Base-by-base conservation (phyloP, 2,329 filamentous ascomycete species). In the Ceratocystis diversiconidia region DNA sequence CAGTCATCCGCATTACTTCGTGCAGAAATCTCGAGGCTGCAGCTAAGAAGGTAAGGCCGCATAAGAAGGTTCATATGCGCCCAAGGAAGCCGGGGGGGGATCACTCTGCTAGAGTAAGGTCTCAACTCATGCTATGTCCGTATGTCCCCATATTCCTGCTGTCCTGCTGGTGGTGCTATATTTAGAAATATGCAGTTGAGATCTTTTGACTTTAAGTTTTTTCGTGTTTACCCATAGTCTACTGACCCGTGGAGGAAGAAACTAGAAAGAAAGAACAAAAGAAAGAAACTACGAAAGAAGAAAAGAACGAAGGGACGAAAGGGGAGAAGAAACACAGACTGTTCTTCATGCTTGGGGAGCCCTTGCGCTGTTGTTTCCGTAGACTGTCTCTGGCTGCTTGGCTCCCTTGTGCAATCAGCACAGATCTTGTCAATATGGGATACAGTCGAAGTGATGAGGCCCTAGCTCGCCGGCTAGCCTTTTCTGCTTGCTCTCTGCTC, bases 1-100 rank as follows among this genome's bases (percentile, higher is more conserved):
- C 59, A 61, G 59, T 61, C 32, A 61, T 61, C 59, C n/a, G 59
- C 59, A 30, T 22, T 50, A 19, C 46, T 50, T 50, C 6, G n/a
- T 19, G 46, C 46, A 25, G 46, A 22, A 10, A 6, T 48, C 46
- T 50, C 46, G 46, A 50, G 46, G n/a, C 46, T 50, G 46, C 46
- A 50, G 46, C 46, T 50, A 50, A 50, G 22, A 22, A 25, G 22
- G 15, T 30, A 6, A 61, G 17, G 59, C 41, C 41, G 59, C 59
- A 61, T 48, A 19, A n/a, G 28, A 19, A 19, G 22, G 46, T 10
- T 22, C n/a, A 22, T 19, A 50, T 50, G 46, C n/a, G 17, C 46
- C n/a, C n/a, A 19, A 22, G n/a, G 44, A 19, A 19, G 44, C 15
- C 15, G 17, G n/a, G 44, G 22, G n/a, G 32, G 32, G 32, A 36